phyloP scores from a whole-genome alignment of 2,329 filamentous ascomycete genomes.

The Plectosphaerella cucumerina region DNA sequence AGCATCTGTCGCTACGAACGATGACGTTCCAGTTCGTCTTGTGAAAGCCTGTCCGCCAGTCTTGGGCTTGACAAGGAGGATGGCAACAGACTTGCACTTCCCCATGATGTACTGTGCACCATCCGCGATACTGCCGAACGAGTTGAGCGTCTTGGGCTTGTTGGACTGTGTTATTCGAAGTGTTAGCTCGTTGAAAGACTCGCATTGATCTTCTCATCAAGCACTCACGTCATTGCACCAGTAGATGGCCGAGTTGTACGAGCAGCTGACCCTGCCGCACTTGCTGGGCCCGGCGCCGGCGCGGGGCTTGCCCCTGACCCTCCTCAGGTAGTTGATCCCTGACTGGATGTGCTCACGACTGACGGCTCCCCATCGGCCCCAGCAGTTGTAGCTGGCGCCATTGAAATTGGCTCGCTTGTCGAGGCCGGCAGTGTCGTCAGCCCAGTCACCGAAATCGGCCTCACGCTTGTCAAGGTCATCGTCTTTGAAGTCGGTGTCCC shows the following conservation, averaged over 20 bases:
- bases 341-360: not conserved
- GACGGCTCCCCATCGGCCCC: not conserved
- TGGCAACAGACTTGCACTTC: slow-evolving; percentile 16
- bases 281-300: slow-evolving; percentile 10
- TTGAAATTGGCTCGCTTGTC: slow-evolving; percentile 5
- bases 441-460: not conserved
- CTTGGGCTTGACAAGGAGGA: not conserved
- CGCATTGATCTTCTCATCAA: not conserved
- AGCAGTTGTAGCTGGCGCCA: not conserved
- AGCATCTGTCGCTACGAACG: not conserved
- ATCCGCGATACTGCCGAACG: slow-evolving; percentile 4
- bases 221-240: slow-evolving; percentile 20
- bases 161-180: slow-evolving; percentile 7
- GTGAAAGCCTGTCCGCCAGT: slow-evolving; percentile 3
- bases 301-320: slow-evolving; percentile 8
- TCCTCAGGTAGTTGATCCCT: slow-evolving; percentile 12
- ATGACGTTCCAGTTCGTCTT: slow-evolving; percentile 5
- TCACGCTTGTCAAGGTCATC: not conserved
- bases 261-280: slow-evolving; percentile 17
- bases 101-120: slow-evolving; percentile 1
- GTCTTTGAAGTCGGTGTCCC: not conserved
- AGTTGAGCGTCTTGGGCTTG: not conserved
- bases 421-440: not conserved
- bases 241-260: slow-evolving; percentile 12
- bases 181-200: not conserved